phyloP scores from a whole-genome alignment of 2,329 filamentous ascomycete species.

The Sphaceloma murrayae region DNA sequence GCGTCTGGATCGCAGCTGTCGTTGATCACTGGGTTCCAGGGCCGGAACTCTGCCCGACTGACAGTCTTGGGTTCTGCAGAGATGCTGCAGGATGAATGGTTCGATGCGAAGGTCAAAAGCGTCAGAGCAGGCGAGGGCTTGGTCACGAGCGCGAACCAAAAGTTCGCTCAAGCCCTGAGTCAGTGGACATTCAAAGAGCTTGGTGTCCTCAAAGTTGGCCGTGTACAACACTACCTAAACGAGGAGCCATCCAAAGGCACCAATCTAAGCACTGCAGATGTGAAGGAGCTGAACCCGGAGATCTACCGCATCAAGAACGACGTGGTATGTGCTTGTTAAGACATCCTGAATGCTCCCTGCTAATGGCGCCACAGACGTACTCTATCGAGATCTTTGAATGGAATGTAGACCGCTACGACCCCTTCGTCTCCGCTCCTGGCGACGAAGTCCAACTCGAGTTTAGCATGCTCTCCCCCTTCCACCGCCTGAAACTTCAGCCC shows the following conservation, averaged over 20 bases:
- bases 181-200: slow-evolving; percentile 95
- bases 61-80: slow-evolving; percentile 78
- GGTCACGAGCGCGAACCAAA: slow-evolving; percentile 63
- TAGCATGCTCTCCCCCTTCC: slow-evolving; percentile 96
- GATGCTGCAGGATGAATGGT: slow-evolving; percentile 81
- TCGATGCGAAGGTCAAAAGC: slow-evolving; percentile 64
- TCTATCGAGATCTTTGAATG: slow-evolving; percentile 85
- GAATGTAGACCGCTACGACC: slow-evolving; percentile 59
- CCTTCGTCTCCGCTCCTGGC: slow-evolving; percentile 58
- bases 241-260: slow-evolving; percentile 40
- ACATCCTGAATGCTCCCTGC: not conserved
- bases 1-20: slow-evolving; percentile 74
- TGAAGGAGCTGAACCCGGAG: slow-evolving; percentile 56
- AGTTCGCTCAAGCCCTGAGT: slow-evolving; percentile 75
- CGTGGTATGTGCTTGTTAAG: slow-evolving; percentile 56
- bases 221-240: slow-evolving; percentile 63
- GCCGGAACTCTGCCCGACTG: slow-evolving; percentile 85
- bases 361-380: slow-evolving; percentile 53
- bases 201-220: slow-evolving; percentile 77
- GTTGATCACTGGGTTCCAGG: slow-evolving; percentile 78
- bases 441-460: slow-evolving; percentile 91
- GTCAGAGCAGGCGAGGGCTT: slow-evolving; percentile 41
- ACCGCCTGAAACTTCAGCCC: slow-evolving; percentile 65
- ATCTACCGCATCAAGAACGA: slow-evolving; percentile 97
- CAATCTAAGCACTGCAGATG: slow-evolving; percentile 17